Evolutionary conservation across 1,284 basidiomycete species (phyloP), one percentile per base, ranked within the genome.

Genomic region (Bondarzewia mesenterica): DNA sequence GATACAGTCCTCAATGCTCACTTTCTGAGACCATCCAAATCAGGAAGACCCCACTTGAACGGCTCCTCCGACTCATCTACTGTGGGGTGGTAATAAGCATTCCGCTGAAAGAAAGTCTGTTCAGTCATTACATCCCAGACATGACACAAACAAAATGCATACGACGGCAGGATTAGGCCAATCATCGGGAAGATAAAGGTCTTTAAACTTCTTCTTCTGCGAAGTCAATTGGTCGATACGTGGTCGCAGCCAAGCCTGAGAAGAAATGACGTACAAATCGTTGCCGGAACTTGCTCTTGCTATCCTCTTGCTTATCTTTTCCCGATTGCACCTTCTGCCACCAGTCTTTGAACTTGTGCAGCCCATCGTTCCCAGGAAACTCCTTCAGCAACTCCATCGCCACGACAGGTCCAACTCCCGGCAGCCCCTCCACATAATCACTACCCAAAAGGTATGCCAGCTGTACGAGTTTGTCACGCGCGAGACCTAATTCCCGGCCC

Each of bases 31-130:
- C 85, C 91, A 58, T 97, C 93, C 1, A 99, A 78, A 61, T 98
- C 94, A 5, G 95, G 93, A 53, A 95, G 72, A 7, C 93, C 95
- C 96, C 96, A 99, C 58, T 92, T 90, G 63, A 99, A 99, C 0
- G 89, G 85, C 60, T 99, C 94, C 47, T 93, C 85, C 3, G 92
- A 95, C 45, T 81, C 78, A 62, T 98, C 94, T 5, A 97, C 89
- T 0, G 81, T 78, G 0, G 96, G 95, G 57, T 92, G 80, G 55
- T 88, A 86, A 66, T 99, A 99, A 1, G 93, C 96, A 51, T 94
- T 90, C 51, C 86, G 75, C 92, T 94, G 57, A n/a, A 26, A 25
- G 20, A 25, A n/a, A n/a, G n/a, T n/a, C 42, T 16, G 40, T 20
- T 42, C 23, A 48, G 7, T 10, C 16, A 7, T 21, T 29, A 40